Conservation (phyloP, 495 filamentous ascomycete species). For the Podospora pseudoanserina region DNA sequence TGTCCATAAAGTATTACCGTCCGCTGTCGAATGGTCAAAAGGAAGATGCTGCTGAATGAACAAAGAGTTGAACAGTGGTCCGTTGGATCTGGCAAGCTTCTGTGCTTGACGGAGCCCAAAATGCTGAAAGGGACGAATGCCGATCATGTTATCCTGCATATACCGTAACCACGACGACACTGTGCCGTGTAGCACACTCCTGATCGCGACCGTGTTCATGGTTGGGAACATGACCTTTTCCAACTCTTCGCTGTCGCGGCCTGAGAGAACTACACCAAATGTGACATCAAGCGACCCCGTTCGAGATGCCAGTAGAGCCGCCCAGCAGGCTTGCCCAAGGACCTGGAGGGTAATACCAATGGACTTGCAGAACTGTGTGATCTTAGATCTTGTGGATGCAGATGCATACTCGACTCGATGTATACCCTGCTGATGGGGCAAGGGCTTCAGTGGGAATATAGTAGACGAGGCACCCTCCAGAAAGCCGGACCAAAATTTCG, state of each 20-base stretch:
- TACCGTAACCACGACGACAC: slow-evolving; percentile 58
- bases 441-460: slow-evolving; percentile 27
- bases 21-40: neutral
- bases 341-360: slow-evolving; percentile 61
- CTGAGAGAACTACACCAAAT: slow-evolving; percentile 70
- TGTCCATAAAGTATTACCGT: slow-evolving; percentile 33
- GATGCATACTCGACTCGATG: slow-evolving; percentile 50
- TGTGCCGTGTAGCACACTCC: slow-evolving; percentile 61
- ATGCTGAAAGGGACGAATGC: slow-evolving; percentile 56
- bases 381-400: slow-evolving; percentile 22
- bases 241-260: slow-evolving; percentile 57
- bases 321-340: slow-evolving; percentile 63
- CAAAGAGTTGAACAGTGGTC: slow-evolving; percentile 59
- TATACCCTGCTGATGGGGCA: slow-evolving; percentile 9
- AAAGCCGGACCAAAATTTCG: slow-evolving; percentile 58
- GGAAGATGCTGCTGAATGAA: slow-evolving; percentile 61
- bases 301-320: slow-evolving; percentile 55
- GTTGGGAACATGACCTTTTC: slow-evolving; percentile 66
- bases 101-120: slow-evolving; percentile 64
- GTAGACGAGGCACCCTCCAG: slow-evolving; percentile 47
- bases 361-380: slow-evolving; percentile 53
- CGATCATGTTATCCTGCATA: slow-evolving; percentile 58
- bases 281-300: slow-evolving; percentile 57
- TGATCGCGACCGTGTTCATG: slow-evolving; percentile 71
- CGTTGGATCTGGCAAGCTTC: slow-evolving; percentile 33